Percentiles rank a stretch among this genome's conserved stretches.
These are phyloP conservation scores for Ophioceras dolichostomum DNA, from an alignment of 2,329 filamentous ascomycete genomes.

Conservation along the genomic window DNA sequence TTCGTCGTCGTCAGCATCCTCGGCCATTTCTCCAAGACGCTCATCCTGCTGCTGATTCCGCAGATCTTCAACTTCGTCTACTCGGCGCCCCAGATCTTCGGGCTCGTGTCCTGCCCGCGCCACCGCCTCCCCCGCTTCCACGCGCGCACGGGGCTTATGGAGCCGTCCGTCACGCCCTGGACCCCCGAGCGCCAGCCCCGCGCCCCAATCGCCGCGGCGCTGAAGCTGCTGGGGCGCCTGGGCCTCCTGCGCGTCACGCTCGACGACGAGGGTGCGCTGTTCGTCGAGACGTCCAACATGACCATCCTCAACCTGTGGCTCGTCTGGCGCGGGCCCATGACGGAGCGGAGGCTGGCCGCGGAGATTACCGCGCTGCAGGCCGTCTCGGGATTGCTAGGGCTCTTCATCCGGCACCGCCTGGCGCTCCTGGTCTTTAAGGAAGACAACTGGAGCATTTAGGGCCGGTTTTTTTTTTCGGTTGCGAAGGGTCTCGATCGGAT, in stretches of 20 bases:
- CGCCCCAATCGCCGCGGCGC: constrained; percentile 43
- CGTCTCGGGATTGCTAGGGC: constrained; percentile 61
- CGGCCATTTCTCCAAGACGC: constrained; percentile 95
- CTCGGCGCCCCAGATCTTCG: constrained; percentile 83
- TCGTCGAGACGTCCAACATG: constrained; percentile 76
- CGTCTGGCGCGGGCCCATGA: constrained; percentile 84
- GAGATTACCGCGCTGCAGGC: constrained; percentile 74
- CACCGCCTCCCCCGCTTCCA: constrained; percentile 89
- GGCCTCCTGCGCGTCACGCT: constrained; percentile 55
- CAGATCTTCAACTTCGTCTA: constrained; percentile 97
- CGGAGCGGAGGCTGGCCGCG: constrained; percentile 70
- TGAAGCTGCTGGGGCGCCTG: constrained; percentile 59
- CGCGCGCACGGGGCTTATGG: constrained; percentile 68
- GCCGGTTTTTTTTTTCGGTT: no score
- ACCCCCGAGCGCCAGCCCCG: constrained; percentile 53
- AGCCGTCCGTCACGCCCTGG: constrained; percentile 77
- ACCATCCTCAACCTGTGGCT: constrained; percentile 94
- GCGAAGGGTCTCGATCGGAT: no score
- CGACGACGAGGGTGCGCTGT: constrained; percentile 54
- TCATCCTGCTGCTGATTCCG: constrained; percentile 79
- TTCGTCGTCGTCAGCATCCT: constrained; percentile 95
- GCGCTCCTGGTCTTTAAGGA: constrained; percentile 81
- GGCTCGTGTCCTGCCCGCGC: constrained; percentile 79
- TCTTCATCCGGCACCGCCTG: constrained; percentile 76
- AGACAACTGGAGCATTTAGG: constrained; percentile 66